These are phyloP conservation scores for Trypanosoma mega DNA, from an alignment of 208 protist genomes.

Conservation along the genomic window DNA sequence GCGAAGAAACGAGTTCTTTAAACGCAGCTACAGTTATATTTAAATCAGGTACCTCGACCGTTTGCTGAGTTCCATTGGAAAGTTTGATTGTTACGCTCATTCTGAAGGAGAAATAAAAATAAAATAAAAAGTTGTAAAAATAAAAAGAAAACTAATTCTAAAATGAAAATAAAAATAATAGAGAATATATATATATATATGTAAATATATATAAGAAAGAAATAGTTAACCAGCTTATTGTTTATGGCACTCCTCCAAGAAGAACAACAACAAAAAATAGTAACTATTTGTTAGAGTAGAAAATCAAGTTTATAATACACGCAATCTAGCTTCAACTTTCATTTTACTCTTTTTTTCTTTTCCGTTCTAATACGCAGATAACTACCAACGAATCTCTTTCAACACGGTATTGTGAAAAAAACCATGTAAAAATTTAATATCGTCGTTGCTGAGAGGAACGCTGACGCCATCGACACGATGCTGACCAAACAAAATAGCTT, in stretches of 20 bases:
- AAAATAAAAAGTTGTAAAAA: slow-evolving; percentile 12
- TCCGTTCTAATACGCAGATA: no score
- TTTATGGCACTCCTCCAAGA: no score
- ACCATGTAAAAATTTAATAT: slow-evolving; percentile 87
- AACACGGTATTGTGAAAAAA: slow-evolving; percentile 88
- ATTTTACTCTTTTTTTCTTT: neutral
- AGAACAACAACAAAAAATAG: slow-evolving; percentile 20
- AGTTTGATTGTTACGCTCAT: slow-evolving; percentile 87
- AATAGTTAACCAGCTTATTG: no score
- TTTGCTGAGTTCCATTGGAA: slow-evolving; percentile 67
- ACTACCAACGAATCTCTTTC: slow-evolving; percentile 67
- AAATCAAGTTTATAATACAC: neutral
- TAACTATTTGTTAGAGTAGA: slow-evolving; percentile 4
- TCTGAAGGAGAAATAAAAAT: slow-evolving; percentile 29
- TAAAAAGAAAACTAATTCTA: slow-evolving; percentile 19
- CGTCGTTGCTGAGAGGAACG: slow-evolving; percentile 60
- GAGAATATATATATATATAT: slow-evolving; percentile 25
- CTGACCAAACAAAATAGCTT: slow-evolving; percentile 71
- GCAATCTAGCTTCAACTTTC: neutral
- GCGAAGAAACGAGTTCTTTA: slow-evolving; percentile 48
- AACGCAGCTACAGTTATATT: slow-evolving; percentile 67
- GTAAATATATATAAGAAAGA: slow-evolving; percentile 4
- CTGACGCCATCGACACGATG: slow-evolving; percentile 59
- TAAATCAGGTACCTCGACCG: slow-evolving; percentile 72
- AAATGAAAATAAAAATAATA: slow-evolving; percentile 19